Percentiles rank a stretch among this genome's conserved stretches.
Conservation (phyloP, 805 yeast species). For the Metschnikowia matae region DNA sequence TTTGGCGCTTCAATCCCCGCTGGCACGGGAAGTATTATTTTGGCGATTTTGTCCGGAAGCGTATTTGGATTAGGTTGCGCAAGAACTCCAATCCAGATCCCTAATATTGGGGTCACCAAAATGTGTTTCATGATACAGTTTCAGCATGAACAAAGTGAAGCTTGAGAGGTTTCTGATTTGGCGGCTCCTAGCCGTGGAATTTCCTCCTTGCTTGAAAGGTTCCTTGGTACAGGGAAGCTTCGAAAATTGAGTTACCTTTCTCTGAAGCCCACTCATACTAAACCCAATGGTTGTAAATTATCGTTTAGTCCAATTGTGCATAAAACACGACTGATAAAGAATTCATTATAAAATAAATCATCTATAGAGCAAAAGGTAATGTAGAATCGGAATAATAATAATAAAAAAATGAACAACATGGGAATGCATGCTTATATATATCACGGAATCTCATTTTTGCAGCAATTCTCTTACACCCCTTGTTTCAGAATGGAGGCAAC, state of each 20-base stretch:
- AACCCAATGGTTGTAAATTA: neutral
- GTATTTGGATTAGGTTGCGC: slow-evolving; percentile 57
- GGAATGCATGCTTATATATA: neutral
- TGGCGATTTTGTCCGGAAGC: slow-evolving; percentile 61
- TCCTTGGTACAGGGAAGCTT: too few species aligned
- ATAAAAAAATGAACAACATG: neutral
- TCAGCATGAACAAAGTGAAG: neutral
- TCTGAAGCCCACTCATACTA: neutral
- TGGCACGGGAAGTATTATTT: slow-evolving; percentile 65
- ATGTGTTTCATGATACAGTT: neutral
- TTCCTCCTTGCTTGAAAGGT: too few species aligned
- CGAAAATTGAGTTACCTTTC: too few species aligned
- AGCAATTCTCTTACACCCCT: slow-evolving; percentile 3
- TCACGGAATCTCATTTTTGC: neutral
- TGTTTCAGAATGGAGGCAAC: neutral
- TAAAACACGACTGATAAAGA: too few species aligned
- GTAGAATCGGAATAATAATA: neutral
- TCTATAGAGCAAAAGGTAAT: too few species aligned
- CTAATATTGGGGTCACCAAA: neutral
- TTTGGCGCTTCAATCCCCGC: slow-evolving; percentile 19
- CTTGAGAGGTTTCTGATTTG: too few species aligned
- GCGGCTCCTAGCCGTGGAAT: too few species aligned
- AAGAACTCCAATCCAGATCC: neutral
- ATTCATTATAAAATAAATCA: too few species aligned
- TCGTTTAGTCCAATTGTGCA: neutral